Percentiles rank a stretch among this genome's conserved stretches.
These are phyloP conservation scores for Colletotrichum tabaci DNA, from an alignment of 2,329 filamentous ascomycete species.

Conservation along the genomic window DNA sequence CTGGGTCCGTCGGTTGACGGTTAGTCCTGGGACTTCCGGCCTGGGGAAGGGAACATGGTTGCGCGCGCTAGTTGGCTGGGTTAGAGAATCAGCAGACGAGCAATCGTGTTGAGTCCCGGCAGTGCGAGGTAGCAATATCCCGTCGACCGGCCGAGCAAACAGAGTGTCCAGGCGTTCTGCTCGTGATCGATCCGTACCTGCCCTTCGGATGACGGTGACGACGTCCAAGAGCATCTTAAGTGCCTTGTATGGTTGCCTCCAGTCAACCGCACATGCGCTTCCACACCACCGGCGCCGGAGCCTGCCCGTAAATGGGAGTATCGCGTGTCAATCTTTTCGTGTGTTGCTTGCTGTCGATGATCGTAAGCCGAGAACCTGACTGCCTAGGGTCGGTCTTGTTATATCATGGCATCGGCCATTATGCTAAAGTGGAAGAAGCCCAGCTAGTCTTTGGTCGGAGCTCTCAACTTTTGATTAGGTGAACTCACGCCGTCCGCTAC, in stretches of 20 bases:
- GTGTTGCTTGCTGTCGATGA: constrained; percentile 4
- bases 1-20: constrained; percentile 36
- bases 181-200: constrained; percentile 37
- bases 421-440: constrained; percentile 6
- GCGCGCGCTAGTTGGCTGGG: background rate
- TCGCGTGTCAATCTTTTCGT: constrained; percentile 34
- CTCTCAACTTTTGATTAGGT: background rate
- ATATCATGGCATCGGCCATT: background rate
- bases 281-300: constrained; percentile 26
- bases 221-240: constrained; percentile 33
- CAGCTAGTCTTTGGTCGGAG: constrained; percentile 11
- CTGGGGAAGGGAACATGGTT: constrained; percentile 24
- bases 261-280: constrained; percentile 14
- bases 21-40: constrained; percentile 9
- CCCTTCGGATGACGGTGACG: constrained; percentile 40
- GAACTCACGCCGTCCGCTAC: background rate
- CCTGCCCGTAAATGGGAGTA: constrained; percentile 30
- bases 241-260: constrained; percentile 11
- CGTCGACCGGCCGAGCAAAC: constrained; percentile 20
- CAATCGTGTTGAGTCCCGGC: background rate
- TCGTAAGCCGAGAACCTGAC: constrained; percentile 11
- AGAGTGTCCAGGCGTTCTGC: background rate
- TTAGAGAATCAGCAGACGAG: constrained; percentile 4
- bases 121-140: constrained; percentile 6
- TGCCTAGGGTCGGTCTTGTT: background rate